A percentile compares a stretch with the other conserved stretches of the same genome.
phyloP scores from a whole-genome alignment of 1,284 basidiomycete species.

The Apiotrichum veenhuisii region DNA sequence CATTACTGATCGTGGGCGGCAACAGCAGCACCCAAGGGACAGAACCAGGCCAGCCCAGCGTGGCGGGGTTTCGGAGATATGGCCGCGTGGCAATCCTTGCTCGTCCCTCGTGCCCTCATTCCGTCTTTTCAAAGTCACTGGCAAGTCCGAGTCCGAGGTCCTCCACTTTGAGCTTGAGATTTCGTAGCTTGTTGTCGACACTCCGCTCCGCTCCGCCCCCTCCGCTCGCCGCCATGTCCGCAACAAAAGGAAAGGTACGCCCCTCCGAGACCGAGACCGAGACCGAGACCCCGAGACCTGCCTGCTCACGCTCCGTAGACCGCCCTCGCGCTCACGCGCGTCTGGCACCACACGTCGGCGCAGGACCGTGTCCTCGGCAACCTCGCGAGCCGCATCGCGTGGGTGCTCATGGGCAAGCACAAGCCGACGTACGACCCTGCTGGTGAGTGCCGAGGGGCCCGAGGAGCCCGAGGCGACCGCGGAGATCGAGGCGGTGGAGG shows the following conservation, averaged over 20 bases:
- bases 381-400: conserved; percentile 87
- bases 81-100: conserved; percentile 1
- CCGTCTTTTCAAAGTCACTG: not conserved
- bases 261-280: no score
- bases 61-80: conserved; percentile 5
- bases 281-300: no score
- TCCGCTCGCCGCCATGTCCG: conserved; percentile 13
- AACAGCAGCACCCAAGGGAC: not conserved
- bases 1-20: not conserved
- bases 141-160: not conserved
- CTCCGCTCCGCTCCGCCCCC: not conserved
- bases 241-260: conserved; percentile 39
- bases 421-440: conserved; percentile 95
- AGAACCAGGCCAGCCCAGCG: not conserved
- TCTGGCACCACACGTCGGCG: conserved; percentile 95
- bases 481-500: no score
- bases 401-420: conserved; percentile 97
- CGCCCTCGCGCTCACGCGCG: conserved; percentile 81
- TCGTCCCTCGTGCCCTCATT: no score
- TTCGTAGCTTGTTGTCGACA: not conserved
- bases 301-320: conserved; percentile 58
- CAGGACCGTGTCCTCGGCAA: conserved; percentile 85
- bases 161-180: not conserved
- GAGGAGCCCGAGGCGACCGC: no score
- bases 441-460: conserved; percentile 53